Evolutionary conservation across 371 early-diverging fungal genomes (phyloP).

Genomic region (Rhizopus microsporus): DNA sequence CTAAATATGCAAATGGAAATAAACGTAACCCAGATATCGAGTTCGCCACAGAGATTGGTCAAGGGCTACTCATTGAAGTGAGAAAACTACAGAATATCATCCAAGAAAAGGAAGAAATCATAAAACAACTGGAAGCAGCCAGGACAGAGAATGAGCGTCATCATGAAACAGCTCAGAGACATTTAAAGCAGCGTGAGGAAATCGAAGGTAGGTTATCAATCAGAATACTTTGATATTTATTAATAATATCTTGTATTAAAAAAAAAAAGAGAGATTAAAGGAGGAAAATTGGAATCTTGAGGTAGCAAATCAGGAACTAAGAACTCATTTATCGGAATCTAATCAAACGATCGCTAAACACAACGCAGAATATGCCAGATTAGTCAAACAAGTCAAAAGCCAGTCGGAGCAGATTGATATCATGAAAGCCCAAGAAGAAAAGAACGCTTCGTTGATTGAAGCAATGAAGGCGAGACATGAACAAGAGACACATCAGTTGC

Average conservation of each 20-base stretch:
- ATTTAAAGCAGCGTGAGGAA: conserved; percentile 45
- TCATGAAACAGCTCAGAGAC: conserved; percentile 41
- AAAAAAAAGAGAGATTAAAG: conserved; percentile 51
- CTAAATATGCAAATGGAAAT: conserved; percentile 38
- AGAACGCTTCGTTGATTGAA: conserved; percentile 51
- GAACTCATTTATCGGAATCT: conserved; percentile 51
- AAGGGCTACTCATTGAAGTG: conserved; percentile 51
- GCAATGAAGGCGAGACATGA: conserved; percentile 63
- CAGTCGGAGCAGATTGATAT: conserved; percentile 64
- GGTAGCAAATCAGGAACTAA: conserved; percentile 60
- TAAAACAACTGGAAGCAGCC: conserved; percentile 60
- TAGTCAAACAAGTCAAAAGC: conserved; percentile 52
- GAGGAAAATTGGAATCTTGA: conserved; percentile 66
- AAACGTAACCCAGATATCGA: conserved; percentile 55
- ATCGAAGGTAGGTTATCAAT: conserved; percentile 47
- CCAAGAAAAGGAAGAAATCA: conserved; percentile 65
- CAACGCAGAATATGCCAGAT: conserved; percentile 51
- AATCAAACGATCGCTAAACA: conserved; percentile 54
- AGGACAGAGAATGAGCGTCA: conserved; percentile 60
- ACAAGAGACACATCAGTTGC: conserved; percentile 63
- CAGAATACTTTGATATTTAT: background rate
- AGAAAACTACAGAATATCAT: conserved; percentile 47
- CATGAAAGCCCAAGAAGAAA: conserved; percentile 68
- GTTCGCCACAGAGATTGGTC: conserved; percentile 58
- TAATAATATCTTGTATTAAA: conserved; percentile 1